A percentile compares a stretch with the other conserved stretches of the same genome.
Evolutionary conservation across 106 monocot genomes (phyloP).

Genomic region (Dioscorea alata): DNA sequence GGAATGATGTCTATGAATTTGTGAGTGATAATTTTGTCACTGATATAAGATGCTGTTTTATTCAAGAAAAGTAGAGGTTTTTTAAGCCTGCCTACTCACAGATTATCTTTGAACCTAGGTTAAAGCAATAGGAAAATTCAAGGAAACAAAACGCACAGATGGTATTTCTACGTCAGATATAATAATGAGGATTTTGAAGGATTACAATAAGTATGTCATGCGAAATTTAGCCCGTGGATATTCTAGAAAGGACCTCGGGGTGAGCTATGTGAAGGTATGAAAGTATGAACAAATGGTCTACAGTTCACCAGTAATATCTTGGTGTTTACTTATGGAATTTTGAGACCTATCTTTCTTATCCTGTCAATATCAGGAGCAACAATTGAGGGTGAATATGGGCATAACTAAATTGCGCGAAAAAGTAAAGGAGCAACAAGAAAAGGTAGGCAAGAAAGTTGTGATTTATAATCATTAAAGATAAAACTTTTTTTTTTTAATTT

Average conservation of each 20-base stretch:
- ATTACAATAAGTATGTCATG: conserved; percentile 86
- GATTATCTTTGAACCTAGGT: conserved; percentile 32
- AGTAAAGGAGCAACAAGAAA: conserved; percentile 74
- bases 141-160: conserved; percentile 78
- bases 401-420: conserved; percentile 65
- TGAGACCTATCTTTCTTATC: neutral
- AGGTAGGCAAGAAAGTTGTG: conserved; percentile 25
- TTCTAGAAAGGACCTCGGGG: conserved; percentile 72
- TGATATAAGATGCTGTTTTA: too few species aligned
- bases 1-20: conserved; percentile 85
- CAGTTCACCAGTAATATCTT: too few species aligned
- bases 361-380: conserved; percentile 51
- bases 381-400: conserved; percentile 71
- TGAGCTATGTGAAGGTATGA: conserved; percentile 79
- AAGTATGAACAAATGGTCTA: too few species aligned
- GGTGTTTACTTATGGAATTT: neutral
- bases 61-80: too few species aligned
- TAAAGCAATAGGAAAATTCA: conserved; percentile 75
- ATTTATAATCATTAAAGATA: neutral
- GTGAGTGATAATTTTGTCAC: conserved; percentile 28
- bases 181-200: conserved; percentile 87
- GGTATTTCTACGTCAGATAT: conserved; percentile 85
- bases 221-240: conserved; percentile 87
- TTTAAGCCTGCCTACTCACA: too few species aligned
- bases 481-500: too few species aligned